Percentiles rank a stretch among this genome's conserved stretches.
Conservation (phyloP, 352 stramenopile species). For the Globisporangium megalacanthum region DNA sequence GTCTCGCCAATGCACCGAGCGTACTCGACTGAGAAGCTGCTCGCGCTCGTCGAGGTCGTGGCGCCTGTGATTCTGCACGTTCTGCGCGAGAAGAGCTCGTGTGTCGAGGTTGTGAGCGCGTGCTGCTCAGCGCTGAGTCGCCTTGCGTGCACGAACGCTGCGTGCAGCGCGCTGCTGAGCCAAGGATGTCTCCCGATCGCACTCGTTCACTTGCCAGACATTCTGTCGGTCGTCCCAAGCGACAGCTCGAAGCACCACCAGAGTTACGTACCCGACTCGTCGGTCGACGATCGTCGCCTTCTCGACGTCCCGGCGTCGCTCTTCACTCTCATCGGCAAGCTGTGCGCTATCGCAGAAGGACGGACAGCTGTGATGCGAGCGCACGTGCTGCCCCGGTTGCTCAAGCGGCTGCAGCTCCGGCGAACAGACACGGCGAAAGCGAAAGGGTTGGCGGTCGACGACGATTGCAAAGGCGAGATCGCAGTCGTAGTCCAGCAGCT, state of each 20-base stretch:
- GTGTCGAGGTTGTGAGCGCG: constrained; percentile 27
- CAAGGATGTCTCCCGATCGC: constrained; percentile 54
- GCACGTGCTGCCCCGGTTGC: constrained; percentile 54
- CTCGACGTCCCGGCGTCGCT: constrained; percentile 52
- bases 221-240: constrained; percentile 21
- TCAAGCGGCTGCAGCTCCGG: constrained; percentile 63
- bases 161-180: constrained; percentile 34
- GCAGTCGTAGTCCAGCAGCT: constrained; percentile 43
- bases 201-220: constrained; percentile 50
- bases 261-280: constrained; percentile 21
- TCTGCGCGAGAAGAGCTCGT: constrained; percentile 40
- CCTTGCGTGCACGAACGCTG: constrained; percentile 49
- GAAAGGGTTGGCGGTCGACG: constrained; percentile 15
- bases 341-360: constrained; percentile 59
- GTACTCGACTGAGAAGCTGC: constrained; percentile 40
- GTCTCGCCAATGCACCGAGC: constrained; percentile 23
- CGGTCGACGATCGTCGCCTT: constrained; percentile 35
- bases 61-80: constrained; percentile 53
- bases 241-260: constrained; percentile 7
- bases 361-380: constrained; percentile 47
- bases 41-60: constrained; percentile 39
- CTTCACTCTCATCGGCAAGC: constrained; percentile 55
- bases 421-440: constrained; percentile 7
- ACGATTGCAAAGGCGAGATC: constrained; percentile 65
- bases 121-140: constrained; percentile 61